Evolutionary conservation across 129 eudicot genomes (phyloP).

Genomic region (Solidago caesia): DNA sequence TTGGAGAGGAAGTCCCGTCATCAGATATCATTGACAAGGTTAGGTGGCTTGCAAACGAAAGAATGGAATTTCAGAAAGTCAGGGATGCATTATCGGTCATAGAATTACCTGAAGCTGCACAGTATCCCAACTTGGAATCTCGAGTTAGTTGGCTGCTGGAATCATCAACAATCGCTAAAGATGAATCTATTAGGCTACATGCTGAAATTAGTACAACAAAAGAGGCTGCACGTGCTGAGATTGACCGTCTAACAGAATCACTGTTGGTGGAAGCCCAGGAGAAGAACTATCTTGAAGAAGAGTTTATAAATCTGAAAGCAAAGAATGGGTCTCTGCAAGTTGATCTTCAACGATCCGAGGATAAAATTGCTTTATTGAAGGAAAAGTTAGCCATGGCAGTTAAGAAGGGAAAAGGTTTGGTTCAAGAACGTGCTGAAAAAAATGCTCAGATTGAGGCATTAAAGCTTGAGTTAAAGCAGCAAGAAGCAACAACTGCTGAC

Average conservation of each 20-base stretch:
- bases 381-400: conserved; percentile 93
- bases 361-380: conserved; percentile 54
- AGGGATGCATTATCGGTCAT: neutral
- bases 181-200: conserved; percentile 42
- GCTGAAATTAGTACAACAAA: conserved; percentile 38
- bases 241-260: conserved; percentile 41
- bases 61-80: conserved; percentile 1
- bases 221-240: conserved; percentile 50
- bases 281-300: conserved; percentile 46
- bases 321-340: conserved; percentile 48
- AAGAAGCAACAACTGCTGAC: conserved; percentile 14
- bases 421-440: conserved; percentile 80
- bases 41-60: conserved; percentile 5
- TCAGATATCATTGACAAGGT: neutral
- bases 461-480: conserved; percentile 2
- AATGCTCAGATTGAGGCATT: conserved; percentile 16
- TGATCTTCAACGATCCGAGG: conserved; percentile 66
- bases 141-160: conserved; percentile 7
- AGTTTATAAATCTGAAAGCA: conserved; percentile 43
- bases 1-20: conserved; percentile 30
- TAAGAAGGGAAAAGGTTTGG: conserved; percentile 86
- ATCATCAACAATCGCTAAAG: conserved; percentile 19
- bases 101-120: neutral
- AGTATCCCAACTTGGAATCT: neutral
- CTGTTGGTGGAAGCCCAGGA: conserved; percentile 56